Evolutionary conservation across 148 eudicot species (phyloP), one percentile per base, ranked within the genome.

Genomic region (Vaccinium myrtillus): DNA sequence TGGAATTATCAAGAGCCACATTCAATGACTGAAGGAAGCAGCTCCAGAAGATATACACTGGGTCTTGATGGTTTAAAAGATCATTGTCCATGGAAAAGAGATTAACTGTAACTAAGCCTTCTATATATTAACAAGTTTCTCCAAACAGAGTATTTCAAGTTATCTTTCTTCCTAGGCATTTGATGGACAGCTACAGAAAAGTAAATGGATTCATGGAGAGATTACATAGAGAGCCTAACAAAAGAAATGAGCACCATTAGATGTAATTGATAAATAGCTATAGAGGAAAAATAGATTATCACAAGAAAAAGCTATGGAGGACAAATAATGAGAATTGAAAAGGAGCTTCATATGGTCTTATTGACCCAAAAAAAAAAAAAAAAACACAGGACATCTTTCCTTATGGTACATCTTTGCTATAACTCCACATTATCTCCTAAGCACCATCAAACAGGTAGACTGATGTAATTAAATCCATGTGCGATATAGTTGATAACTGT

Each of bases 101-200:
- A 61, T 21, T 7, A 21, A n/a, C 67, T 61, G 27, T 61, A n/a
- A 21, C 27, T 21, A 2, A 61, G 67, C 25, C 67, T 61, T 21
- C 11, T n/a, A 61, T 21, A 10, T 61, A 61, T 61, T 25, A 61
- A 25, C 25, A 1, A n/a, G 23, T 59, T 65, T 65, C 32, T 65
- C 15, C 71, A 65, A 23, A 23, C 5, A 25, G 32, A 65, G 50
- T 43, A 36, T 21, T 75, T 21, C 78, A 75, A 46, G 50, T 6
- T 7, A 75, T 46, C 43, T 71, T 75, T 16, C 50, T 75, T 36
- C 78, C n/a, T 75, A 46, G 53, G 78, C 78, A 75, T 43, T 75
- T 19, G 71, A 75, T 46, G 51, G 53, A 74, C 21, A 39, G 46
- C 12, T 16, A 75, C 16, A 43, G 78, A 43, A 36, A 46, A 39